A percentile compares a stretch with the other conserved stretches of the same genome.
These are phyloP conservation scores for Lodderomyces beijingensis DNA, from an alignment of 1,139 yeast species.

Conservation along the genomic window DNA sequence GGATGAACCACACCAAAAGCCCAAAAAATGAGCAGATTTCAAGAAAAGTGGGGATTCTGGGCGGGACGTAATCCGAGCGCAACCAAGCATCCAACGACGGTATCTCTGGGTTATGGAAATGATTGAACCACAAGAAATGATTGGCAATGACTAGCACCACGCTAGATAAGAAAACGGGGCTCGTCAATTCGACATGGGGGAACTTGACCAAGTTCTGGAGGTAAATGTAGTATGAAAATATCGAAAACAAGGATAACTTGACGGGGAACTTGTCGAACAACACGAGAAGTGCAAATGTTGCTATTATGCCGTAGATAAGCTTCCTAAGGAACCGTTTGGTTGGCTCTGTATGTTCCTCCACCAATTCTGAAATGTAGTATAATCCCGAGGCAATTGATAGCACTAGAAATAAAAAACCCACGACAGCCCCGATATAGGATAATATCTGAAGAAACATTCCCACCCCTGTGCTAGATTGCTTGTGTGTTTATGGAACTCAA, in stretches of 20 bases:
- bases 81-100: conserved; percentile 56
- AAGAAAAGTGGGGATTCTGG: conserved; percentile 74
- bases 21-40: conserved; percentile 95
- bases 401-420: conserved; percentile 70
- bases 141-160: conserved; percentile 72
- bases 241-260: conserved; percentile 57
- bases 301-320: conserved; percentile 58
- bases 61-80: conserved; percentile 55
- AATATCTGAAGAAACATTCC: conserved; percentile 39
- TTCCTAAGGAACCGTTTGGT: conserved; percentile 66
- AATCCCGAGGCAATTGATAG: conserved; percentile 74
- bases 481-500: too few relatives aligned
- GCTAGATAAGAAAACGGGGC: conserved; percentile 66
- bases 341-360: conserved; percentile 88
- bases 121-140: conserved; percentile 87
- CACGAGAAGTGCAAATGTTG: conserved; percentile 50
- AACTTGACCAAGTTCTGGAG: conserved; percentile 71
- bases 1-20: conserved; percentile 88
- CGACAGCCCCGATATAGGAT: conserved; percentile 64
- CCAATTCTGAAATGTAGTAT: conserved; percentile 85
- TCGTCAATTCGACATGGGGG: conserved; percentile 75
- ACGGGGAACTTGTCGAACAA: conserved; percentile 78
- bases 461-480: too few relatives aligned
- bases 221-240: conserved; percentile 68
- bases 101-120: conserved; percentile 67